phyloP scores from a whole-genome alignment of 176 grass and related monocot genomes.

The Aegilops sharonensis region DNA sequence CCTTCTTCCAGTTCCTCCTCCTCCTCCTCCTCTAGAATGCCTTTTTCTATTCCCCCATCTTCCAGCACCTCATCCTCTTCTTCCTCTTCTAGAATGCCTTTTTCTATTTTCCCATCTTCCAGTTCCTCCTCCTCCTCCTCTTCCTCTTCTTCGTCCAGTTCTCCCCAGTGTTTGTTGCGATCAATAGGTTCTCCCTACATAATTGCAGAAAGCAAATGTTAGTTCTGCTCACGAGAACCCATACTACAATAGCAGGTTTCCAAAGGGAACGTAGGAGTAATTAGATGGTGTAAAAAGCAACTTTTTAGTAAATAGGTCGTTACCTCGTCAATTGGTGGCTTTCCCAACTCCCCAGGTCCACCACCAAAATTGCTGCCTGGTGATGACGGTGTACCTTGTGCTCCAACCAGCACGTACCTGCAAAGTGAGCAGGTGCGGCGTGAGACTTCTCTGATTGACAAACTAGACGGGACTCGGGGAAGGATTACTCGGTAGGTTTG shows the following conservation, averaged over 20 bases:
- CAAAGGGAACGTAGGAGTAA: background rate
- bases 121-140: slow-evolving; percentile 44
- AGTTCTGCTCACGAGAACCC: background rate
- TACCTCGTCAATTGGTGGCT: slow-evolving; percentile 62
- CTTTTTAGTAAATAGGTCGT: background rate
- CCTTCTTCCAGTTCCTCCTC: slow-evolving; percentile 31
- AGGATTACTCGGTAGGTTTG: no score
- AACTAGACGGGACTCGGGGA: no score
- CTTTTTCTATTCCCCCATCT: slow-evolving; percentile 55
- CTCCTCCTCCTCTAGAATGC: slow-evolving; percentile 50
- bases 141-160: slow-evolving; percentile 70
- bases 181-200: slow-evolving; percentile 77
- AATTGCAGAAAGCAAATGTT: background rate
- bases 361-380: slow-evolving; percentile 62
- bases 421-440: background rate
- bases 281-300: background rate
- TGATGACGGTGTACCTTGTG: background rate
- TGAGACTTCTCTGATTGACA: background rate
- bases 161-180: slow-evolving; percentile 85
- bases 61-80: slow-evolving; percentile 10
- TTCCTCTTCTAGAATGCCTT: no score
- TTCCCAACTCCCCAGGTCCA: slow-evolving; percentile 70
- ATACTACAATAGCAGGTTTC: background rate
- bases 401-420: slow-evolving; percentile 42
- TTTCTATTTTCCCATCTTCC: background rate